These are phyloP conservation scores for Penicillium roqueforti DNA, from an alignment of 495 filamentous ascomycete genomes.

Conservation along the genomic window DNA sequence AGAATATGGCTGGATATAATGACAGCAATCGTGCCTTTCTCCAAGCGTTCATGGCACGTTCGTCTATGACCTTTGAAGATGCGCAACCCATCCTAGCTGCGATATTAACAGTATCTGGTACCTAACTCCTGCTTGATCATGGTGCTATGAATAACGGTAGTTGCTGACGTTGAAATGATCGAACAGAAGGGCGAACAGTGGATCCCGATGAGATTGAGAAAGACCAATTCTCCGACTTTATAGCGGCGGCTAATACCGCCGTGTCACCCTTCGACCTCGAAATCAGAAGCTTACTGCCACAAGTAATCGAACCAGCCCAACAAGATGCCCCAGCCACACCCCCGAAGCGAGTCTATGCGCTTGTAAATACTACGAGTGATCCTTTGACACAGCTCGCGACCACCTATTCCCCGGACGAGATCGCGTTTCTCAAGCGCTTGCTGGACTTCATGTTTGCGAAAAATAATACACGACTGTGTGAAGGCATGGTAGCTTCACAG, in stretches of 20 bases:
- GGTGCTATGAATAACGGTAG: background rate
- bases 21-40: conserved; percentile 88
- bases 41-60: conserved; percentile 79
- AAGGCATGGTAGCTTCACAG: conserved; percentile 73
- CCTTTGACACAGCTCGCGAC: conserved; percentile 84
- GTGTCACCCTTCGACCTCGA: conserved; percentile 82
- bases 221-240: conserved; percentile 62
- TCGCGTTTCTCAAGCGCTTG: conserved; percentile 80
- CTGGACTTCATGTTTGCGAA: conserved; percentile 91
- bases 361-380: conserved; percentile 88
- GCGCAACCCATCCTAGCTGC: conserved; percentile 69
- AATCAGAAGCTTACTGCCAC: conserved; percentile 67
- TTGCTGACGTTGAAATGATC: background rate
- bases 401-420: conserved; percentile 73
- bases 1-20: conserved; percentile 38
- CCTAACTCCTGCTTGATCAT: background rate
- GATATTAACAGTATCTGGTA: conserved; percentile 60
- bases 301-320: conserved; percentile 35
- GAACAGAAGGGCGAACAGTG: conserved; percentile 38
- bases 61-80: conserved; percentile 69
- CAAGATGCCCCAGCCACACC: conserved; percentile 7
- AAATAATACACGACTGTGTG: conserved; percentile 68
- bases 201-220: conserved; percentile 58
- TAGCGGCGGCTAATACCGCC: conserved; percentile 63
- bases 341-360: conserved; percentile 55